Base-by-base conservation (phyloP, 2,329 filamentous ascomycete species). In the Knoxdaviesia capensis region DNA sequence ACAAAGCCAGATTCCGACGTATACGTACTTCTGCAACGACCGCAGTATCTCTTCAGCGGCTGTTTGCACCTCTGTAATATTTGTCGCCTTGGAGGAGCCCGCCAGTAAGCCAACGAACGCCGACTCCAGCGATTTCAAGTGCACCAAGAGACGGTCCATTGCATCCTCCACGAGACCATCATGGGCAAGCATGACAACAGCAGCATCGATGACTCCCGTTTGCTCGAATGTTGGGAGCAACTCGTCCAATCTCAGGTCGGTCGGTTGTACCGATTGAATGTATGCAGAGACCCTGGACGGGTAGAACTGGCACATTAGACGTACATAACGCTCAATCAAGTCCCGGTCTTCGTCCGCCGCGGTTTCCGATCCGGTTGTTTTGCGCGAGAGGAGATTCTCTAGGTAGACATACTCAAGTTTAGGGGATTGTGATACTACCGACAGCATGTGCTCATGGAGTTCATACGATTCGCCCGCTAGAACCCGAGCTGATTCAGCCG, bases 1-100 rank as follows among this genome's bases (percentile, higher is more conserved):
- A 51, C 90, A 96, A 8, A 98, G 65, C 90, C 90, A 98, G 41
- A 93, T 88, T 9, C 92, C 90, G 1, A 98, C 84, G 48, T 86
- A 79, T 1, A 80, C 76, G 58, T 94, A 96, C 55, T 93, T 94
- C 46, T 92, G 78, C 11, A 98, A 62, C 1, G 80, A 77, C 44
- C 75, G 71, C 4, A 94, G 66, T 1, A 94, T 66, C 44, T 87
- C 80, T 43, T 80, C 72, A 1, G 80, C 74, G 0, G 80, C 72
- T 47, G 79, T 73, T 45, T 76, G 71, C 3, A 77, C 47, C 32
- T 62, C 54, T 2, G 63, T 58, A 1, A 67, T 61, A 43, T 79
- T 69, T 2, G 66, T 65, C 31, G 69, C 68, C 1, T 75, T 67
- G 5, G 64, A 60, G 0, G 66, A 65, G 8, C 71, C 74, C n/a